A percentile compares a stretch with the other conserved stretches of the same genome.
Evolutionary conservation across 495 filamentous ascomycete genomes (phyloP).

Genomic region (Podospora comata): DNA sequence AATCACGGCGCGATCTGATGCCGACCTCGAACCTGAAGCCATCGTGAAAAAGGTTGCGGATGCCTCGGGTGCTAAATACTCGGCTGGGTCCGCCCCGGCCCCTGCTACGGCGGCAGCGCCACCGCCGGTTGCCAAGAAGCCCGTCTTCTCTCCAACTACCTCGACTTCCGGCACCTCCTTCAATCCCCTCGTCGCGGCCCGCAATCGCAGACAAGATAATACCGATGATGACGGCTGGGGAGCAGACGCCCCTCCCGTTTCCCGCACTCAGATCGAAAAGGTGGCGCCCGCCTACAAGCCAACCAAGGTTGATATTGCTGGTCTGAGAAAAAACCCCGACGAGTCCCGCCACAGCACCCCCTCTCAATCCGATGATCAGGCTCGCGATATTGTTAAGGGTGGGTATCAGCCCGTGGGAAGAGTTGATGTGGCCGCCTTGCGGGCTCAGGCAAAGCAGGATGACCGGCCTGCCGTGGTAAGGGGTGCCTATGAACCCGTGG

Average conservation of each 20-base stretch:
- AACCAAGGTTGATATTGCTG: slow-evolving; percentile 85
- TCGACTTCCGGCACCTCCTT: slow-evolving; percentile 61
- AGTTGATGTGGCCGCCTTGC: slow-evolving; percentile 86
- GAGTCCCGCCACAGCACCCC: slow-evolving; percentile 52
- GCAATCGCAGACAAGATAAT: slow-evolving; percentile 45
- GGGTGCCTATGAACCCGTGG: slow-evolving; percentile 88
- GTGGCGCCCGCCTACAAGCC: slow-evolving; percentile 89
- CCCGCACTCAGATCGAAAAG: slow-evolving; percentile 84
- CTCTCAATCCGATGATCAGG: slow-evolving; percentile 35
- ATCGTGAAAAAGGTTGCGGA: slow-evolving; percentile 95
- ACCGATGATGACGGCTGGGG: slow-evolving; percentile 84
- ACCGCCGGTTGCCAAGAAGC: slow-evolving; percentile 77
- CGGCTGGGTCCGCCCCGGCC: slow-evolving; percentile 55
- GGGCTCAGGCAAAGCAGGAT: slow-evolving; percentile 73
- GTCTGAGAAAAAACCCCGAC: slow-evolving; percentile 66
- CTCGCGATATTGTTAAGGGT: slow-evolving; percentile 70
- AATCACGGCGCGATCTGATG: slow-evolving; percentile 87
- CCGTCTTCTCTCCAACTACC: slow-evolving; percentile 80
- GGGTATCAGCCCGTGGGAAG: slow-evolving; percentile 95
- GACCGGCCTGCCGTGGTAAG: slow-evolving; percentile 81
- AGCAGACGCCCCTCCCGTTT: slow-evolving; percentile 84
- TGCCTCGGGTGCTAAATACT: slow-evolving; percentile 93
- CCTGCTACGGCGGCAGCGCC: slow-evolving; percentile 43
- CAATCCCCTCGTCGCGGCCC: slow-evolving; percentile 57
- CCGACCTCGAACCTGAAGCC: slow-evolving; percentile 77